A percentile compares a stretch with the other conserved stretches of the same genome.
phyloP scores from a whole-genome alignment of 1,284 basidiomycete species.

The Trichosporon sp. region DNA sequence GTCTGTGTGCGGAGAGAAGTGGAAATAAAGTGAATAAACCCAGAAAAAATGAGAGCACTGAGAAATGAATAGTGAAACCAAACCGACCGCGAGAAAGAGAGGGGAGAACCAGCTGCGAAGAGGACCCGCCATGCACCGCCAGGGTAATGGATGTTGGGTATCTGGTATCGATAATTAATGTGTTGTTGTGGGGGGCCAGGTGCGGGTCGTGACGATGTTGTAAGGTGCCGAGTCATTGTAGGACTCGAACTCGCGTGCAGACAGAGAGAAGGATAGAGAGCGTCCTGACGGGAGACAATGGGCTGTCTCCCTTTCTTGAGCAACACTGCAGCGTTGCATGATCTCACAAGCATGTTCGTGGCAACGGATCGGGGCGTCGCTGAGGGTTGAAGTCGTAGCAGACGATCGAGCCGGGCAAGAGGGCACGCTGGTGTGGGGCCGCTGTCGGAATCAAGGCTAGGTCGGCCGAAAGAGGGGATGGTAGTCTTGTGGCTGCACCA shows the following conservation, averaged over 20 bases:
- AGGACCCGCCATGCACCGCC: background rate
- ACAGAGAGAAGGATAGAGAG: background rate
- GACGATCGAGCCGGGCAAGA: background rate
- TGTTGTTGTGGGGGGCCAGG: background rate
- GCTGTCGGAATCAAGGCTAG: background rate
- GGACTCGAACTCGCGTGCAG: background rate
- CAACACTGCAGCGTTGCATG: background rate
- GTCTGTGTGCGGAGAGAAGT: background rate
- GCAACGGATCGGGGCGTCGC: too few species aligned
- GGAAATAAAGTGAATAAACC: background rate
- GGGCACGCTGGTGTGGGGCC: background rate
- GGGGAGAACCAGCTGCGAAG: background rate
- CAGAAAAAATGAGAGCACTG: background rate
- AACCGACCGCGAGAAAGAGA: background rate
- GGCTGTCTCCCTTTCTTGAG: background rate
- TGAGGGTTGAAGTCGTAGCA: too few species aligned
- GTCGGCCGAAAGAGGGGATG: background rate
- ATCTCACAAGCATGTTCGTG: background rate
- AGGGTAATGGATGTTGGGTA: slow-evolving; percentile 2
- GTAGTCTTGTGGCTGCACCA: background rate
- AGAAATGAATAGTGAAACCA: background rate
- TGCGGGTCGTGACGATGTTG: background rate
- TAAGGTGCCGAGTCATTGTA: background rate
- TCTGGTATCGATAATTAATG: background rate
- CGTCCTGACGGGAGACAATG: background rate